Base-by-base conservation (phyloP, 306 rosid genomes). In the Citrullus amarus region DNA sequence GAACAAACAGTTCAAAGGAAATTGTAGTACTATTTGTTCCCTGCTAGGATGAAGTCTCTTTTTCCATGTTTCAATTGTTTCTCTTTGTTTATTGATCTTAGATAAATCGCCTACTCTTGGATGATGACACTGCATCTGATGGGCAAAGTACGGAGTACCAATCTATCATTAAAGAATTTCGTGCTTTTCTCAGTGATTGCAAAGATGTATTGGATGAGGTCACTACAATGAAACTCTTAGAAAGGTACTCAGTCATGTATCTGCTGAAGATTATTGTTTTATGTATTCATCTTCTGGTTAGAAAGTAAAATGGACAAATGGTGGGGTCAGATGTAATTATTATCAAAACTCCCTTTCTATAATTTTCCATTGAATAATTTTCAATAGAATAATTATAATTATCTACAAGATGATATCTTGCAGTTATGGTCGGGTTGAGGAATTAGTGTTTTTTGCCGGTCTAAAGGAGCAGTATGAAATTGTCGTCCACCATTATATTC, bases 401-500 rank as follows among this genome's bases (percentile, higher is more conserved):
- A 44, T 75, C 34, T 75, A 34, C 20, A 85, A 83, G 84, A 79
- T 69, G 80, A 83, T 79, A 78, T 86, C 57, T 54, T 75, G 90
- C 97, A 94, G 98, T 85, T 95, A 95, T 71, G 98, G 98, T 70
- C 91, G 96, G 77, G 96, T 89, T 77, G 98, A 95, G 85, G 98
- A 95, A 79, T 80, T 92, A 87, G 98, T 95, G 34, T 95, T 87
- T 87, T 95, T 95, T 79, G 98, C 98, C 76, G 83, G 96, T 85
- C 87, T 95, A 77, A 92, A 92, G 87, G 97, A 91, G 86, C 98
- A 92, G 78, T 85, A 88, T 80, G 98, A 95, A 85, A 92, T 92
- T 83, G 97, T 95, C 70, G 91, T 95, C 83, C 98, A 89, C 81
- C 85, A 95, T 84, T 91, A 95, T 80, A 95, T 95, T 85, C 98